phyloP scores from a whole-genome alignment of 2,329 filamentous ascomycete genomes.

The Phialophora macrospora region DNA sequence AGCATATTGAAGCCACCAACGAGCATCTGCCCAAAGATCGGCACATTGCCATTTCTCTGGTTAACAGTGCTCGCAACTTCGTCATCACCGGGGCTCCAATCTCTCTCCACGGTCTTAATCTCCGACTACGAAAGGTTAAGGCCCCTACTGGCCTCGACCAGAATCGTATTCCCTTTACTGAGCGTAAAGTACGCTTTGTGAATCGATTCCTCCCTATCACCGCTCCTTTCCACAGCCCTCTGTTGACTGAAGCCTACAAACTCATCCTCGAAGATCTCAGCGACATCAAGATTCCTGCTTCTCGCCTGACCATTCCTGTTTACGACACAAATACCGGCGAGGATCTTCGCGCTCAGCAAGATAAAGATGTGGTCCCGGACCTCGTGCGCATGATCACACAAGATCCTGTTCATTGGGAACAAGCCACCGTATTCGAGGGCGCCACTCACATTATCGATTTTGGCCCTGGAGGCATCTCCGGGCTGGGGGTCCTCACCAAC shows the following conservation, averaged over 20 bases:
- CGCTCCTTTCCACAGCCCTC: conserved; percentile 96
- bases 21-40: conserved; percentile 90
- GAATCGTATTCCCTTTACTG: conserved; percentile 88
- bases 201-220: conserved; percentile 98
- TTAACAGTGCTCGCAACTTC: conserved; percentile 96
- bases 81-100: conserved; percentile 96
- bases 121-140: conserved; percentile 94
- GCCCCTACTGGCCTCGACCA: conserved; percentile 97
- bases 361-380: conserved; percentile 80
- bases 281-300: conserved; percentile 74
- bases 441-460: conserved; percentile 97
- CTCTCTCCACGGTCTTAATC: conserved; percentile 92
- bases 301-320: conserved; percentile 78
- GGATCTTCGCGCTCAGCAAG: conserved; percentile 73
- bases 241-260: conserved; percentile 79
- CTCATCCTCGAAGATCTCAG: conserved; percentile 87
- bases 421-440: conserved; percentile 84
- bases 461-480: conserved; percentile 94
- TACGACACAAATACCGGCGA: conserved; percentile 88
- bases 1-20: conserved; percentile 96
- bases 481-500: conserved; percentile 92
- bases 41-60: conserved; percentile 91
- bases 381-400: conserved; percentile 92
- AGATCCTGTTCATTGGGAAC: conserved; percentile 94
- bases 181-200: conserved; percentile 94